These are phyloP conservation scores for Penicillium mononematosum DNA, from an alignment of 495 filamentous ascomycete species.

Conservation along the genomic window DNA sequence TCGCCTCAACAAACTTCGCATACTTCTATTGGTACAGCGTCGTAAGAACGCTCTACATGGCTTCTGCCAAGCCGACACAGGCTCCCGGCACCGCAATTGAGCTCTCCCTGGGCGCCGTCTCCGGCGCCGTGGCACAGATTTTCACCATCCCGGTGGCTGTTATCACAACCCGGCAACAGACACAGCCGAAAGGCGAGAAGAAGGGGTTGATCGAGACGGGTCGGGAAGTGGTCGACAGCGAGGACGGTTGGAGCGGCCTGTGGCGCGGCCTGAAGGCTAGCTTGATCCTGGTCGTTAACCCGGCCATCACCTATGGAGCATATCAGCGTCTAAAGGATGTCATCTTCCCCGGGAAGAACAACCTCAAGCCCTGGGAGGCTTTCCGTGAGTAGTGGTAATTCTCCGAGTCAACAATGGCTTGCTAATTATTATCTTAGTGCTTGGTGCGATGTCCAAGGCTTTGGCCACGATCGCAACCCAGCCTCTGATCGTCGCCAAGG, in stretches of 20 bases:
- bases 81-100: constrained; percentile 82
- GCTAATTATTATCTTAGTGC: constrained; percentile 52
- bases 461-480: constrained; percentile 92
- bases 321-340: constrained; percentile 85
- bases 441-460: constrained; percentile 90
- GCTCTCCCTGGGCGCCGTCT: constrained; percentile 80
- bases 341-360: constrained; percentile 74
- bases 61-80: constrained; percentile 57
- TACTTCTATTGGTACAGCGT: constrained; percentile 99
- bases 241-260: constrained; percentile 85
- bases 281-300: constrained; percentile 94
- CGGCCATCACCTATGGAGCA: constrained; percentile 95
- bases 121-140: constrained; percentile 88
- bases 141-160: constrained; percentile 97
- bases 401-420: not conserved
- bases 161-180: constrained; percentile 94
- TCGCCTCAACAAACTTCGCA: constrained; percentile 96
- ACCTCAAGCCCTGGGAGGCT: constrained; percentile 80
- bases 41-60: constrained; percentile 79
- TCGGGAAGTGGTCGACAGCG: constrained; percentile 80
- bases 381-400: constrained; percentile 64
- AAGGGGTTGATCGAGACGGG: constrained; percentile 89
- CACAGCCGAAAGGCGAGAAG: constrained; percentile 75
- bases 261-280: constrained; percentile 97
- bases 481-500: constrained; percentile 96